phyloP scores from a whole-genome alignment of 306 rosid genomes.

The Cucumis melo region DNA sequence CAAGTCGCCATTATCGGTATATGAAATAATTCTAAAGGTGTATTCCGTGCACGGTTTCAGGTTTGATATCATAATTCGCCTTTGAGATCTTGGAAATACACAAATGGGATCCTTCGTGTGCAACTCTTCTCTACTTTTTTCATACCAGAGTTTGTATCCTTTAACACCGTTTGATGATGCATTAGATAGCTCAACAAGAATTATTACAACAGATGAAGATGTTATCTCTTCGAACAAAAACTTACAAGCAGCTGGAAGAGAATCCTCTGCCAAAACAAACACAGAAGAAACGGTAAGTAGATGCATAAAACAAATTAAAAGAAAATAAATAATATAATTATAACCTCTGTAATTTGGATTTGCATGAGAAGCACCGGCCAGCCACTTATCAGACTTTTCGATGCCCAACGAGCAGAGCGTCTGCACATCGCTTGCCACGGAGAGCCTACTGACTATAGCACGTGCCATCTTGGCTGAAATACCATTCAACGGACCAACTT shows the following conservation, averaged over 20 bases:
- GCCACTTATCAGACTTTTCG: slow-evolving; percentile 77
- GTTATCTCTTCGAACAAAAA: slow-evolving; percentile 82
- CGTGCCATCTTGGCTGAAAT: slow-evolving; percentile 92
- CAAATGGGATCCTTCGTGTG: slow-evolving; percentile 66
- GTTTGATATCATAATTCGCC: slow-evolving; percentile 77
- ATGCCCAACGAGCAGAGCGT: slow-evolving; percentile 80
- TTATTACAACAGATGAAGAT: slow-evolving; percentile 65
- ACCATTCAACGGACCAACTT: slow-evolving; percentile 83
- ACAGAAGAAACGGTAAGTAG: slow-evolving; percentile 11
- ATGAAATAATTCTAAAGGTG: slow-evolving; percentile 73
- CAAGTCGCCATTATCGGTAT: slow-evolving; percentile 55
- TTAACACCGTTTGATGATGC: slow-evolving; percentile 38
- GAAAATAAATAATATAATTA: slow-evolving; percentile 11
- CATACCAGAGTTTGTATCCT: slow-evolving; percentile 97
- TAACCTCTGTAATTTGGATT: slow-evolving; percentile 66
- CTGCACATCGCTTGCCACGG: slow-evolving; percentile 79
- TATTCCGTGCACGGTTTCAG: slow-evolving; percentile 89
- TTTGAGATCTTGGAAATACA: slow-evolving; percentile 70
- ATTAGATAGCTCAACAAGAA: slow-evolving; percentile 61
- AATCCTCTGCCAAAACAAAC: slow-evolving; percentile 50
- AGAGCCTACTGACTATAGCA: slow-evolving; percentile 92
- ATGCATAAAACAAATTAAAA: slow-evolving; percentile 8
- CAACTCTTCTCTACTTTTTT: slow-evolving; percentile 56
- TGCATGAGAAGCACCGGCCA: slow-evolving; percentile 37
- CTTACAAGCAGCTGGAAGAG: slow-evolving; percentile 99